Conservation (phyloP, 2,329 filamentous ascomycete genomes). For the Trichoderma gracile region DNA sequence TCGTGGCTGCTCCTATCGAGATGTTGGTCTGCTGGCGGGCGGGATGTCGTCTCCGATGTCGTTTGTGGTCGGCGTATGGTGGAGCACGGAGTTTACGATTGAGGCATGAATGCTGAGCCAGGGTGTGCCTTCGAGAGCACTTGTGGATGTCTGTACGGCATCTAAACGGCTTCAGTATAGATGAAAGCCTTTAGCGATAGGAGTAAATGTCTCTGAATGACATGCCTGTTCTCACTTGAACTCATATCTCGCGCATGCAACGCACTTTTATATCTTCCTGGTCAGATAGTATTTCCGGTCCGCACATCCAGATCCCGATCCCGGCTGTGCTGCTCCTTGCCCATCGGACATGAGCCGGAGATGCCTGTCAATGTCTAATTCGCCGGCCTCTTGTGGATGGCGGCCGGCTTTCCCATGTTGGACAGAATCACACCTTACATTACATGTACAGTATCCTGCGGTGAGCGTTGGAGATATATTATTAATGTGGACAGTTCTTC, state of each 20-base stretch:
- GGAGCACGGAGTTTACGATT: background rate
- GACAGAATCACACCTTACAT: background rate
- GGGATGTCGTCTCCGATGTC: slow-evolving; percentile 9
- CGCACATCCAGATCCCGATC: background rate
- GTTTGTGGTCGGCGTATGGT: background rate
- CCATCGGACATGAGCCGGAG: slow-evolving; percentile 2
- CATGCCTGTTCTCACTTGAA: too few species aligned
- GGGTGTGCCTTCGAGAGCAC: too few species aligned
- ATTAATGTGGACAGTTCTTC: background rate
- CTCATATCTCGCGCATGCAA: background rate
- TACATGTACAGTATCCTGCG: background rate
- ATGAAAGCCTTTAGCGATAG: too few species aligned
- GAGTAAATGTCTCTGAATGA: too few species aligned
- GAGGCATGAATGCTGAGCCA: too few species aligned
- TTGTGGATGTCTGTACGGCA: too few species aligned
- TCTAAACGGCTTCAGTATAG: too few species aligned
- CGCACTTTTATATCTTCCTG: background rate
- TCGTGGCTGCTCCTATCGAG: background rate
- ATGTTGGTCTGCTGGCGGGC: background rate
- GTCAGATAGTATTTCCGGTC: background rate
- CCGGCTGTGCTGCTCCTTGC: background rate
- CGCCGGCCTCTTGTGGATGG: background rate
- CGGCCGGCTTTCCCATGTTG: background rate
- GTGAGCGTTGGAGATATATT: background rate
- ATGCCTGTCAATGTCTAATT: background rate